Base-by-base conservation (phyloP, 805 yeast species). In the Metschnikowia noctiluminum region DNA sequence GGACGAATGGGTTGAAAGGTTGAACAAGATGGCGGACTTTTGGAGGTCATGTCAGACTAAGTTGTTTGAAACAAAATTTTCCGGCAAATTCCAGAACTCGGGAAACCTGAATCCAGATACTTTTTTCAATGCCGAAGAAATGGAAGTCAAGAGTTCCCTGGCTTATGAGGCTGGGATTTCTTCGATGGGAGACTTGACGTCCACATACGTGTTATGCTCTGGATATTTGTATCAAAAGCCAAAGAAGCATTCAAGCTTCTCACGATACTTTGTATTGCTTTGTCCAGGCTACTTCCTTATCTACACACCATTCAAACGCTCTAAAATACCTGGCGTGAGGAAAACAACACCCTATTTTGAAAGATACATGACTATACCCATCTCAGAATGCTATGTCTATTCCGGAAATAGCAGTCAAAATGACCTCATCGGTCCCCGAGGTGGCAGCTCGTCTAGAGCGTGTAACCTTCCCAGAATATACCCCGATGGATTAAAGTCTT, bases 401-500 rank as follows among this genome's bases (percentile, higher is more conserved):
- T 81, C 94, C 1, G 96, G 92, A 1, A 63, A 74, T 2, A 65
- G 79, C 1, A 80, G 91, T 2, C 75, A 73, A 11, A 60, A 74
- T 32, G 90, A 85, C 53, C 67, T 89, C 28, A 61, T 84, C 30
- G 60, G 62, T 3, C 64, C 79, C 11, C 77, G 71, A 43, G 66
- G 62, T 21, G 76, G 38, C 8, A 52, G 74, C n/a, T 65, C 73
- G 40, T 85, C 87, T 0, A 87, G 85, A 0, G 74, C 72, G 5
- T 74, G 77, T 42, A 67, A 83, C 0, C 61, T 86, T 30, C 96
- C 97, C 0, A 70, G 95, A 34, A 70, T 85, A 0, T 90, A 87
- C 60, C 67, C 77, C 1, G 96, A 90, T 65, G 97, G 97, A 0
- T 86, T 95, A 89, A 78, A 75, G 54, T 85, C 95, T 2, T 72